Evolutionary conservation across 1,284 basidiomycete genomes (phyloP).

Genomic region (Moesziomyces parantarcticus): DNA sequence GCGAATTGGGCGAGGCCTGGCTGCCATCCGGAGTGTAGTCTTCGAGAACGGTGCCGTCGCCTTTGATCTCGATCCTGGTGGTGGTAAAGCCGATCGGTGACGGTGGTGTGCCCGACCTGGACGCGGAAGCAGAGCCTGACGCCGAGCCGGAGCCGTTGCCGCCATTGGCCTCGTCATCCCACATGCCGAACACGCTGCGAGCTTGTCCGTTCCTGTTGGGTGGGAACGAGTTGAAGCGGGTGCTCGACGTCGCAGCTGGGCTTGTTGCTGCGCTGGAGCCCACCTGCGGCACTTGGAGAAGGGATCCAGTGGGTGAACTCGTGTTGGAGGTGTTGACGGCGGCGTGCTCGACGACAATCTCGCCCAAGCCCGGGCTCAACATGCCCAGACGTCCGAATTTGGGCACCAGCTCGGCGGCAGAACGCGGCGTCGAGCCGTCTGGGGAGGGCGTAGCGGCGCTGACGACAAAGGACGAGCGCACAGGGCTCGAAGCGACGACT

Average conservation of each 20-base stretch:
- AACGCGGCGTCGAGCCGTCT: constrained; percentile 39
- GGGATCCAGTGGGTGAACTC: constrained; percentile 31
- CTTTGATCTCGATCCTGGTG: constrained; percentile 27
- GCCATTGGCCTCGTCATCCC: constrained; percentile 30
- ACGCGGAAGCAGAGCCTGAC: constrained; percentile 24
- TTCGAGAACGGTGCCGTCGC: constrained; percentile 43
- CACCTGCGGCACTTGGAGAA: constrained; percentile 38
- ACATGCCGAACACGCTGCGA: constrained; percentile 27
- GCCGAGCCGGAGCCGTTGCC: constrained; percentile 29
- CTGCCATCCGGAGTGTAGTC: constrained; percentile 54
- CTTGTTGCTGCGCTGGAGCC: neutral
- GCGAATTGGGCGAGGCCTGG: constrained; percentile 54
- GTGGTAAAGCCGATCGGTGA: constrained; percentile 36
- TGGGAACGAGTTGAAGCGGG: constrained; percentile 53
- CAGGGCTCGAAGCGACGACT: constrained; percentile 12
- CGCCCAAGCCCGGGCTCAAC: constrained; percentile 57
- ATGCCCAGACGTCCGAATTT: constrained; percentile 56
- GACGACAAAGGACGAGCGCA: constrained; percentile 35
- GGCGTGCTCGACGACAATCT: constrained; percentile 51
- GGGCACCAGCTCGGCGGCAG: constrained; percentile 36
- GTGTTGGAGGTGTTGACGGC: constrained; percentile 33
- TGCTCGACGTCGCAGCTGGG: constrained; percentile 11
- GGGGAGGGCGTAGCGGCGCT: constrained; percentile 53
- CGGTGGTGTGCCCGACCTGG: constrained; percentile 31
- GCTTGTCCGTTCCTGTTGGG: constrained; percentile 37